Conservation (phyloP, 148 eudicot species). For the Fagopyrum homotropicum region DNA sequence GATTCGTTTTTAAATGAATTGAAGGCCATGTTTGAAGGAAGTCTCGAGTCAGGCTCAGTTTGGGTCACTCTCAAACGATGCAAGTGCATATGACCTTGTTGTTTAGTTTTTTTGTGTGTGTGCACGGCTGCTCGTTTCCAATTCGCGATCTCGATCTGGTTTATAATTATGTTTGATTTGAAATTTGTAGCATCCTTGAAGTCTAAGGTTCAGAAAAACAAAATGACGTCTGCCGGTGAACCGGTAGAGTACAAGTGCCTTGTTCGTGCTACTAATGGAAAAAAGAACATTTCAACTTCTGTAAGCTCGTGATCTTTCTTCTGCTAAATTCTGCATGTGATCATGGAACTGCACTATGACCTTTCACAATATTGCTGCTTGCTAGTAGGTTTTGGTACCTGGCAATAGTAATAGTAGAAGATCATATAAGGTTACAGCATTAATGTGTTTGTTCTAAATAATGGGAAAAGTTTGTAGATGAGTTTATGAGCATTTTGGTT, state of each 20-base stretch:
- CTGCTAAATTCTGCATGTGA: conserved; percentile 2
- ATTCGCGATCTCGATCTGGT: conserved; percentile 9
- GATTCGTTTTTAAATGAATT: conserved; percentile 85
- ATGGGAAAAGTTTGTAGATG: background rate
- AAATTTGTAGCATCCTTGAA: conserved; percentile 59
- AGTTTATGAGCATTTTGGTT: background rate
- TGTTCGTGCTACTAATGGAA: conserved; percentile 88
- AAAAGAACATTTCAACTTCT: conserved; percentile 75
- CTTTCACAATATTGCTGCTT: background rate
- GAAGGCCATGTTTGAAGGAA: conserved; percentile 77
- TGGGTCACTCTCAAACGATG: conserved; percentile 96
- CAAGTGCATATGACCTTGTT: conserved; percentile 20
- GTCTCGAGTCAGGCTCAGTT: conserved; percentile 70
- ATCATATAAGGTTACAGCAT: background rate
- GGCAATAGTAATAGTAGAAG: background rate
- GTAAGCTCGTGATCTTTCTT: conserved; percentile 26
- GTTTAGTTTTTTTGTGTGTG: background rate
- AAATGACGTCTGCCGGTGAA: conserved; percentile 53
- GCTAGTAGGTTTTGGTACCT: background rate
- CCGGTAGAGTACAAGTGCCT: conserved; percentile 72
- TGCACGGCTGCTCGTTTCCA: background rate
- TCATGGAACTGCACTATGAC: background rate
- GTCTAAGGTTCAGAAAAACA: conserved; percentile 58
- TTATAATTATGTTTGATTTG: background rate
- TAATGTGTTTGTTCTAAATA: background rate